phyloP scores from a whole-genome alignment of 2,329 filamentous ascomycete genomes.

The Arthrocladium fulminans region DNA sequence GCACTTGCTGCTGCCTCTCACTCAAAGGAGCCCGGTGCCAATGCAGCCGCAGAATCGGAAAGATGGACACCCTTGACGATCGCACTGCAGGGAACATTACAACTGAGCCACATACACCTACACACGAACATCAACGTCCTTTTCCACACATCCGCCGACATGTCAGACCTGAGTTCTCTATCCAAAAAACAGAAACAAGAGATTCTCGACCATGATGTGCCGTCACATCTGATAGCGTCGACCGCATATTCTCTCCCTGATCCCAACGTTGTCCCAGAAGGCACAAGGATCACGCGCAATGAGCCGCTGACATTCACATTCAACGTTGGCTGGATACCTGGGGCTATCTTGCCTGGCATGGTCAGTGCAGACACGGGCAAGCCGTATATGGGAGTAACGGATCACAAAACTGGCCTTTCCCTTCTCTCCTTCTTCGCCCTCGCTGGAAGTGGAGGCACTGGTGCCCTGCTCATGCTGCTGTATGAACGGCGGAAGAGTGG shows the following conservation, averaged over 20 bases:
- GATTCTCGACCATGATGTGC: constrained; percentile 35
- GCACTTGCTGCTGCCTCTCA: constrained; percentile 11
- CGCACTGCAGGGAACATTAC: constrained; percentile 78
- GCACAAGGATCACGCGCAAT: constrained; percentile 68
- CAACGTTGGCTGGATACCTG: constrained; percentile 63
- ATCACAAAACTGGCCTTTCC: constrained; percentile 23
- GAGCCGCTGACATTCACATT: constrained; percentile 73
- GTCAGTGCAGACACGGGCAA: constrained; percentile 14
- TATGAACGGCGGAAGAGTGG: constrained; percentile 22
- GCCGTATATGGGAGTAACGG: constrained; percentile 17
- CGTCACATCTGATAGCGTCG: constrained; percentile 75
- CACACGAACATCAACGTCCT: constrained; percentile 84
- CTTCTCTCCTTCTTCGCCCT: constrained; percentile 22
- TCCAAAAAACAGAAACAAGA: constrained; percentile 51
- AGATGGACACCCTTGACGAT: constrained; percentile 79
- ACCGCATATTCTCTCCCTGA: constrained; percentile 76
- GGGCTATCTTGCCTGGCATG: constrained; percentile 26
- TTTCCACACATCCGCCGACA: constrained; percentile 49
- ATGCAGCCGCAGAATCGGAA: constrained; percentile 33
- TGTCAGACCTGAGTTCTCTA: constrained; percentile 25
- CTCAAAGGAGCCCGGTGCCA: constrained; percentile 24
- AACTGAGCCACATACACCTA: constrained; percentile 82
- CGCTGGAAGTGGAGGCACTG: constrained; percentile 22
- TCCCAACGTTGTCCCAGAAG: constrained; percentile 42
- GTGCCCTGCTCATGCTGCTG: constrained; percentile 22